Evolutionary conservation across 2,329 filamentous ascomycete genomes (phyloP), one percentile per base, ranked within the genome.

Genomic region (Diaporthe humulicola): DNA sequence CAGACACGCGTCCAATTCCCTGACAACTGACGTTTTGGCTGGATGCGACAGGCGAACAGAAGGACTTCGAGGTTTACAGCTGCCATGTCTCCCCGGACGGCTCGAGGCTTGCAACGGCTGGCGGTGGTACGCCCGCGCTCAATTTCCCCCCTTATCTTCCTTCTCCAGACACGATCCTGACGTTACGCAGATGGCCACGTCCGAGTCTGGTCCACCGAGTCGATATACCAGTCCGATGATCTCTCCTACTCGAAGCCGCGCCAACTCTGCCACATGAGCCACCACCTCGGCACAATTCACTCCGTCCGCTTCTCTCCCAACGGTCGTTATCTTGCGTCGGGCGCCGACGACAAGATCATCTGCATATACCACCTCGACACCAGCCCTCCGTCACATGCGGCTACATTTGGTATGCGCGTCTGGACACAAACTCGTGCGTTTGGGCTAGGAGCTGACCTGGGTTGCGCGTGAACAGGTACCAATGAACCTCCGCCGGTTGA

Each of bases 301-400:
- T 95, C 96, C 0, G 97, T 99, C 77, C 94, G 97, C 78, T 99
- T 98, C 87, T 98, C 97, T 14, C 93, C 95, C 38, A 98, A 98
- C 81, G 95, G 95, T 74, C 95, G 95, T 82, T 99, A 98, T 83
- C 90, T 99, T 70, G 97, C 97, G 45, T 98, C 96, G 15, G 97
- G 97, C 74, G 97, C 97, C 80, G 97, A 99, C 85, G 97, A 99
- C 87, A 98, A 98, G 88, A 96, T 99, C 81, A 97, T 99, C 78
- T 98, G 97, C 85, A 95, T 99, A 78, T 99, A 99, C 85, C 93
- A 94, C 77, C 90, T 98, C 72, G 95, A 98, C 84, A 91, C 93
- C 74, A 94, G 93, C 81, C 92, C 94, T 33, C 94, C 96, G 4
- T 89, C 94, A 38, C 90, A 94, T 80, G 90, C 93, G 70, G 90